Conservation (phyloP, 1,139 yeast species). For the Blastobotrys apis region DNA sequence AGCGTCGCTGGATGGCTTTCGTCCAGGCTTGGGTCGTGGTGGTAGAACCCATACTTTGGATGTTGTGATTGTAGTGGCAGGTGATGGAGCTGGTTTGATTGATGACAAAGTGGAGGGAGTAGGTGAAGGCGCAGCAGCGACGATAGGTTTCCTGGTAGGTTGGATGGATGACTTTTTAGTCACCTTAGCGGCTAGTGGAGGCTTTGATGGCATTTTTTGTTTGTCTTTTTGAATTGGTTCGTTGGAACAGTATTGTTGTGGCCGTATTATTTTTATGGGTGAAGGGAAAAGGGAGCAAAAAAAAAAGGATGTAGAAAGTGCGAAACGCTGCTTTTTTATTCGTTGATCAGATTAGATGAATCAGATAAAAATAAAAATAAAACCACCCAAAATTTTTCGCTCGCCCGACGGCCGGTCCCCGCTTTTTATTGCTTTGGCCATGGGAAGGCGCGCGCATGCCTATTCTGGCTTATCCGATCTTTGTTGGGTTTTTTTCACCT, state of each 20-base stretch:
- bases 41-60: conserved; percentile 92
- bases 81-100: conserved; percentile 15
- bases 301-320: not conserved
- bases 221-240: too few relatives aligned
- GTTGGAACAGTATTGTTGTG: too few relatives aligned
- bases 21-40: conserved; percentile 86
- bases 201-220: not conserved
- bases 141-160: conserved; percentile 6
- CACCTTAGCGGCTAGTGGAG: conserved; percentile 8
- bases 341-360: conserved; percentile 7
- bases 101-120: not conserved
- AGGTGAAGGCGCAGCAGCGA: conserved; percentile 15
- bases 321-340: conserved; percentile 3
- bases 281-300: not conserved
- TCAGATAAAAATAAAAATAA: conserved; percentile 11
- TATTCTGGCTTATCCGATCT: too few relatives aligned
- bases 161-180: conserved; percentile 1
- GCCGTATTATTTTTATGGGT: not conserved
- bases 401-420: too few relatives aligned
- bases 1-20: conserved; percentile 70
- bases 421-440: too few relatives aligned
- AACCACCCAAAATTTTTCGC: not conserved
- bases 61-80: conserved; percentile 37
- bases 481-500: too few relatives aligned
- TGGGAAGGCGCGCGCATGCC: too few relatives aligned